Evolutionary conservation across 805 yeast species (phyloP).

Genomic region (Candida maris): DNA sequence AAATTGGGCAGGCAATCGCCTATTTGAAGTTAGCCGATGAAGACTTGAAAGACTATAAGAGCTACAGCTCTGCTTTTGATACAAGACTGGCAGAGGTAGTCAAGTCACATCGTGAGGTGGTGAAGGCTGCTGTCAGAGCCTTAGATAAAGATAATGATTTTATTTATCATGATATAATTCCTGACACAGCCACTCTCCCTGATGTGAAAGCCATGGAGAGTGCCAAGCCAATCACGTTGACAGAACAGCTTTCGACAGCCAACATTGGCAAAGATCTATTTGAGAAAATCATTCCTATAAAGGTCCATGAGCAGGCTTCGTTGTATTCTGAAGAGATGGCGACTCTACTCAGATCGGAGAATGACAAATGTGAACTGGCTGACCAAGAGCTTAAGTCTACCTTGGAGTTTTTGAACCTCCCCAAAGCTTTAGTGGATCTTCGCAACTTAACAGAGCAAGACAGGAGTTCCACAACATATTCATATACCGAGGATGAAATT

Average conservation of each 20-base stretch:
- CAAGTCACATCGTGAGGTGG: slow-evolving; percentile 17
- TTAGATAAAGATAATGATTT: slow-evolving; percentile 83
- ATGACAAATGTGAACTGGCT: slow-evolving; percentile 72
- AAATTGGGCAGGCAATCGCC: slow-evolving; percentile 77
- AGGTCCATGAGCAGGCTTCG: slow-evolving; percentile 83
- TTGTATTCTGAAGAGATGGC: slow-evolving; percentile 89
- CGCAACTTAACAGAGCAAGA: slow-evolving; percentile 30
- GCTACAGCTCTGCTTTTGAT: slow-evolving; percentile 21
- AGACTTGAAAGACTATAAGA: slow-evolving; percentile 24
- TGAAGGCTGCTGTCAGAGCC: slow-evolving; percentile 29
- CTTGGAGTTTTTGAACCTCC: slow-evolving; percentile 75
- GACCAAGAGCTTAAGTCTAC: slow-evolving; percentile 76
- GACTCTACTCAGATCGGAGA: slow-evolving; percentile 63
- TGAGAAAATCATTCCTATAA: slow-evolving; percentile 76
- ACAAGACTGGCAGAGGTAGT: slow-evolving; percentile 30
- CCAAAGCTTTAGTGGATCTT: slow-evolving; percentile 56
- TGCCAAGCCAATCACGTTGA: slow-evolving; percentile 53
- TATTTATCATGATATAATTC: slow-evolving; percentile 78
- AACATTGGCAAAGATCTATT: slow-evolving; percentile 56
- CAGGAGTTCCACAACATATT: slow-evolving; percentile 15
- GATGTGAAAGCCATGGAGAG: slow-evolving; percentile 69
- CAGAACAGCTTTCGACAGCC: slow-evolving; percentile 45
- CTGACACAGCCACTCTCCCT: slow-evolving; percentile 55
- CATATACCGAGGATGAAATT: slow-evolving; percentile 28
- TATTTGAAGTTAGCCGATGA: slow-evolving; percentile 35